A percentile compares a stretch with the other conserved stretches of the same genome.
Evolutionary conservation across 805 yeast species (phyloP).

Genomic region (Suhomyces kilbournensis): DNA sequence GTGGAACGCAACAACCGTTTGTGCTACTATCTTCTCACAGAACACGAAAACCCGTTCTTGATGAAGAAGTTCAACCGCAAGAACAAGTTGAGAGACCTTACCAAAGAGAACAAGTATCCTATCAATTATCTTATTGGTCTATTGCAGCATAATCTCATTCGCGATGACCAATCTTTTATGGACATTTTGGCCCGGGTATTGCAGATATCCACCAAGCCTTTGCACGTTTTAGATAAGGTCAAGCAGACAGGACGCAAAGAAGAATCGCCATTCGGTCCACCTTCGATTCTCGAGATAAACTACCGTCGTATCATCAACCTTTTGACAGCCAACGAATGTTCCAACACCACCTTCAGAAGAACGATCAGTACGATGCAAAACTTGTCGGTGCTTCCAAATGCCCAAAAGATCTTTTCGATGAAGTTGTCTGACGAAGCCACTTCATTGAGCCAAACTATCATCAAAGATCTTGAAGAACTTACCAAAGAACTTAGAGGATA

Average conservation of each 20-base stretch:
- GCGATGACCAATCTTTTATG: conserved; percentile 71
- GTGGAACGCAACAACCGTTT: conserved; percentile 65
- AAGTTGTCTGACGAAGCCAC: conserved; percentile 68
- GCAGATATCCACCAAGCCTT: conserved; percentile 74
- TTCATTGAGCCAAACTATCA: conserved; percentile 51
- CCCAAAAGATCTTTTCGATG: conserved; percentile 61
- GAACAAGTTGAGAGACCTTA: conserved; percentile 16
- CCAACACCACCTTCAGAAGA: conserved; percentile 80
- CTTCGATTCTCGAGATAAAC: conserved; percentile 61
- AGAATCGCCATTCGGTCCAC: conserved; percentile 41
- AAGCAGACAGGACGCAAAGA: conserved; percentile 8
- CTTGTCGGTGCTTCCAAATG: conserved; percentile 57
- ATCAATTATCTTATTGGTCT: conserved; percentile 64
- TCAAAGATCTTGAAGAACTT: conserved; percentile 52
- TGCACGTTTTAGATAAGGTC: conserved; percentile 49
- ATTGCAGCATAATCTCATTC: conserved; percentile 60
- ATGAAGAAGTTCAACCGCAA: conserved; percentile 31
- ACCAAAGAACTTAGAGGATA: conserved; percentile 42
- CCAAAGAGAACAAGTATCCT: conserved; percentile 58
- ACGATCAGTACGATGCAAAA: conserved; percentile 79
- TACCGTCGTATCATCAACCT: conserved; percentile 63
- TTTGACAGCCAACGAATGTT: conserved; percentile 77
- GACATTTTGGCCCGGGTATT: conserved; percentile 72
- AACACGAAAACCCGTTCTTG: conserved; percentile 54
- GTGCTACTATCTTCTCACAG: conserved; percentile 73